phyloP scores from a whole-genome alignment of 2,329 filamentous ascomycete species.

The Xylariaceae sp. region DNA sequence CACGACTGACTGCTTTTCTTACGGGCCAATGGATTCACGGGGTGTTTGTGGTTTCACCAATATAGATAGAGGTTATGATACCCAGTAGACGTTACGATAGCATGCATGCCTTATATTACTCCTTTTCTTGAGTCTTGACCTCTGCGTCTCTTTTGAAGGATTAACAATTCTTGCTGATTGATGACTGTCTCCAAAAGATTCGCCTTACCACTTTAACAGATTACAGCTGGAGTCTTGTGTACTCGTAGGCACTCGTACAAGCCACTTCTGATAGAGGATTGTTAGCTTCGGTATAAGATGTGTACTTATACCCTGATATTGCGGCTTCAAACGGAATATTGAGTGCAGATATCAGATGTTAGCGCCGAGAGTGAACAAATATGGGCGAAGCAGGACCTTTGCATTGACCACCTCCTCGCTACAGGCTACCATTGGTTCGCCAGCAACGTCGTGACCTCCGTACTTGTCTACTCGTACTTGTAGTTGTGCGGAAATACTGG shows the following conservation, averaged over 20 bases:
- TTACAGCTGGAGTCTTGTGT: too few species aligned
- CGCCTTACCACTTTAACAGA: too few species aligned
- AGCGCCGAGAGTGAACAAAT: not conserved
- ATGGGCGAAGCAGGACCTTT: not conserved
- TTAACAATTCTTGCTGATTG: not conserved
- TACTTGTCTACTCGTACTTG: not conserved
- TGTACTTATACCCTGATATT: not conserved
- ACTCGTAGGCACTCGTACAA: too few species aligned
- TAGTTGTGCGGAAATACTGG: too few species aligned
- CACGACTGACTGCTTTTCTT: not conserved
- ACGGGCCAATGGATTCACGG: not conserved
- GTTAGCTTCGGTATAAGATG: too few species aligned
- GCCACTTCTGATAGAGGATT: too few species aligned
- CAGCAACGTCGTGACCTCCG: not conserved
- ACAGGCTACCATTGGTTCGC: not conserved
- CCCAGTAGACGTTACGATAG: slow-evolving; percentile 9
- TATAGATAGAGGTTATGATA: slow-evolving; percentile 11
- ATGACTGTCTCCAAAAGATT: too few species aligned
- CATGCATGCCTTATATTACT: not conserved
- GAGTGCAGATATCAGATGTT: not conserved
- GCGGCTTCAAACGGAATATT: too few species aligned
- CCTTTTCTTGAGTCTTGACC: not conserved
- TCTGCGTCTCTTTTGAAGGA: not conserved
- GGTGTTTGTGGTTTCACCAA: not conserved
- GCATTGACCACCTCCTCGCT: not conserved